Evolutionary conservation across 306 rosid genomes (phyloP).

Genomic region (Pyrus betulifolia): DNA sequence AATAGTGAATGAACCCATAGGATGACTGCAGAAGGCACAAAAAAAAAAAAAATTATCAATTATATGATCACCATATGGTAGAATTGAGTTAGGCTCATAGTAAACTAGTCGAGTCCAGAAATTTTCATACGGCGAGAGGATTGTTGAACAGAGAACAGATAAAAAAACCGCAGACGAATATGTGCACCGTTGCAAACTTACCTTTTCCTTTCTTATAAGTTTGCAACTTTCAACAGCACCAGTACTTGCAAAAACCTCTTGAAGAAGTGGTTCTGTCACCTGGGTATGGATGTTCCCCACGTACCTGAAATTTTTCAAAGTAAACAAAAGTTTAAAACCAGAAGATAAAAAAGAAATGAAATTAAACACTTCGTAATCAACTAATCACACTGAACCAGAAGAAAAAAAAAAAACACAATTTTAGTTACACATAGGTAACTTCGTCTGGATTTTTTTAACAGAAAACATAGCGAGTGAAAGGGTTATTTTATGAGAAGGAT

Average conservation of each 20-base stretch:
- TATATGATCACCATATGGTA: neutral
- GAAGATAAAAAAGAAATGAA: conserved; percentile 28
- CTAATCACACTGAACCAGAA: conserved; percentile 10
- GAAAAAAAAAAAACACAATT: neutral
- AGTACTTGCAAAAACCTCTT: conserved; percentile 90
- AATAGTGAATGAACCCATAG: conserved; percentile 90
- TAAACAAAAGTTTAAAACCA: conserved; percentile 37
- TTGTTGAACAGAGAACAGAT: neutral
- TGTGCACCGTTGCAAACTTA: conserved; percentile 10
- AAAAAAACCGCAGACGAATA: neutral
- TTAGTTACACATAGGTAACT: neutral
- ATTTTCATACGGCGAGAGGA: neutral
- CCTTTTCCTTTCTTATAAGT: conserved; percentile 95
- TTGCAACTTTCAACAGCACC: conserved; percentile 94
- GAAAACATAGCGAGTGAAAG: neutral
- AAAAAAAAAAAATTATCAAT: conserved; percentile 10
- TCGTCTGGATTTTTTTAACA: neutral
- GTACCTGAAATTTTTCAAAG: conserved; percentile 68
- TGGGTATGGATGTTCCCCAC: conserved; percentile 93
- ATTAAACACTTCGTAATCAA: conserved; percentile 25
- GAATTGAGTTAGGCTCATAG: neutral
- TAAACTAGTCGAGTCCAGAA: neutral
- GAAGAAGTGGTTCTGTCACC: conserved; percentile 95
- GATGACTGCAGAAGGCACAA: conserved; percentile 69
- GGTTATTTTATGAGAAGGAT: neutral